Percentiles rank a stretch among this genome's conserved stretches.
Evolutionary conservation across 768 basidiomycete species (phyloP).

Genomic region (Trametes cinnabarina): DNA sequence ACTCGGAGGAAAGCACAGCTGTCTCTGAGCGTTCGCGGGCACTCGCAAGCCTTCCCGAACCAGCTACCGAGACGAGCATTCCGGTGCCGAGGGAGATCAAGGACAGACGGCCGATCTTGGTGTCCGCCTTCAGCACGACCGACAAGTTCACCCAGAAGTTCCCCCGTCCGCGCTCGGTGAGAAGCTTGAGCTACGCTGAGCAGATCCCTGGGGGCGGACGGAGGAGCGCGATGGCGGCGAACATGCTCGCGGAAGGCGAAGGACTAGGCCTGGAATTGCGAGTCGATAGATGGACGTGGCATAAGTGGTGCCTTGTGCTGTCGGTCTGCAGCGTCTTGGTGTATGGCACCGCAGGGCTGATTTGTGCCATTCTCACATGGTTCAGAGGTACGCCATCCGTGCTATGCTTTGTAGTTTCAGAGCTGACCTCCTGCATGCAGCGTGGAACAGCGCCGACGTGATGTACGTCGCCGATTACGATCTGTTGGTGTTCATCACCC

Average conservation of each 20-base stretch:
- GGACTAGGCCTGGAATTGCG: slow-evolving; percentile 38
- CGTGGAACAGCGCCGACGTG: slow-evolving; percentile 61
- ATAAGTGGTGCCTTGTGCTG: slow-evolving; percentile 59
- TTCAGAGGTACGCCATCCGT: slow-evolving; percentile 43
- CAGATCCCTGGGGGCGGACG: slow-evolving; percentile 1
- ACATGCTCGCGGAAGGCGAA: slow-evolving; percentile 35
- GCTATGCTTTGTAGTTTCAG: background rate
- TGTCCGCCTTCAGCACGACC: slow-evolving; percentile 22
- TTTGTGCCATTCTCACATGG: slow-evolving; percentile 57
- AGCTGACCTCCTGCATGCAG: slow-evolving; percentile 31
- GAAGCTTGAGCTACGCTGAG: slow-evolving; percentile 13
- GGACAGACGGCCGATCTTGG: slow-evolving; percentile 18
- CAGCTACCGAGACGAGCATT: background rate
- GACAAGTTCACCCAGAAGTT: slow-evolving; percentile 53
- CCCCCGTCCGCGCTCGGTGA: slow-evolving; percentile 39
- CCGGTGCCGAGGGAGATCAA: slow-evolving; percentile 13
- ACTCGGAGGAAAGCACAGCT: slow-evolving; percentile 15
- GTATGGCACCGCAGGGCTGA: slow-evolving; percentile 51
- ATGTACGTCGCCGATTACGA: slow-evolving; percentile 60
- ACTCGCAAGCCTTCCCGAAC: background rate
- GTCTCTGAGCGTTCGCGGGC: slow-evolving; percentile 8
- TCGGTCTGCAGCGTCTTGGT: slow-evolving; percentile 54
- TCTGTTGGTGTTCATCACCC: slow-evolving; percentile 52
- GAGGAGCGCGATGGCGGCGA: slow-evolving; percentile 21
- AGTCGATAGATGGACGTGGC: slow-evolving; percentile 53